These are phyloP conservation scores for Quercus robur DNA, from an alignment of 306 rosid genomes.

Conservation along the genomic window DNA sequence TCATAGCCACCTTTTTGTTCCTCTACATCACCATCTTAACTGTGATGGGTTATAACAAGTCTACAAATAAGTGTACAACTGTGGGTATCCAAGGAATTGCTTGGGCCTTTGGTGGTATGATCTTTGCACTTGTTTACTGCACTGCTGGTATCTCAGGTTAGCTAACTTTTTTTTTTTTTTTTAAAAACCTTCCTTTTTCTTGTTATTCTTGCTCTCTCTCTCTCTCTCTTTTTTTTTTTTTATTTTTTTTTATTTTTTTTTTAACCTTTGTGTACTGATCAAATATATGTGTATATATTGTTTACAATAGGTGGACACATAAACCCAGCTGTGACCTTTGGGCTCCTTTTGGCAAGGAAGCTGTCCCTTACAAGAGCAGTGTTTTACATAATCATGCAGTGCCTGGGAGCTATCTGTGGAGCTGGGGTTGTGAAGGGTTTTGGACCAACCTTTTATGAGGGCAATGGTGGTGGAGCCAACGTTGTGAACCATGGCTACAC, in stretches of 20 bases:
- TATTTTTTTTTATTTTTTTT: not conserved
- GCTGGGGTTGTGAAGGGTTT: conserved; percentile 90
- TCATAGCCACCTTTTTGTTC: conserved; percentile 82
- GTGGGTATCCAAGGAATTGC: conserved; percentile 95
- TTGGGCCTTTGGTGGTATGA: conserved; percentile 99
- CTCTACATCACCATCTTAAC: conserved; percentile 82
- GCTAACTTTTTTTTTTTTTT: too few species aligned
- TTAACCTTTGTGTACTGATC: not conserved
- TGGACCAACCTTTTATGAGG: conserved; percentile 38
- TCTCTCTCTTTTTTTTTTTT: too few species aligned
- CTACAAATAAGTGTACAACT: conserved; percentile 47
- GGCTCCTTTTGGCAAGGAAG: conserved; percentile 82
- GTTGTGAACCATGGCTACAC: conserved; percentile 65
- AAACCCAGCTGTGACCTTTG: conserved; percentile 91
- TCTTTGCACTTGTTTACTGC: conserved; percentile 89
- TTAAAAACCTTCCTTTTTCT: not conserved
- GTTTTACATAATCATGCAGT: conserved; percentile 80
- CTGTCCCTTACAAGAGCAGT: conserved; percentile 73
- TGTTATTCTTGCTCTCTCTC: not conserved
- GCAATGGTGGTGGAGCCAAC: conserved; percentile 73
- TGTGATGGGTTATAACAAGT: conserved; percentile 69
- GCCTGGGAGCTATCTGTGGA: conserved; percentile 95
- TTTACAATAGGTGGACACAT: conserved; percentile 77
- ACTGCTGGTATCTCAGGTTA: conserved; percentile 93
- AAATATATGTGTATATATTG: conserved; percentile 11